Conservation (phyloP, 768 basidiomycete species). For the Gymnopilus junonius region DNA sequence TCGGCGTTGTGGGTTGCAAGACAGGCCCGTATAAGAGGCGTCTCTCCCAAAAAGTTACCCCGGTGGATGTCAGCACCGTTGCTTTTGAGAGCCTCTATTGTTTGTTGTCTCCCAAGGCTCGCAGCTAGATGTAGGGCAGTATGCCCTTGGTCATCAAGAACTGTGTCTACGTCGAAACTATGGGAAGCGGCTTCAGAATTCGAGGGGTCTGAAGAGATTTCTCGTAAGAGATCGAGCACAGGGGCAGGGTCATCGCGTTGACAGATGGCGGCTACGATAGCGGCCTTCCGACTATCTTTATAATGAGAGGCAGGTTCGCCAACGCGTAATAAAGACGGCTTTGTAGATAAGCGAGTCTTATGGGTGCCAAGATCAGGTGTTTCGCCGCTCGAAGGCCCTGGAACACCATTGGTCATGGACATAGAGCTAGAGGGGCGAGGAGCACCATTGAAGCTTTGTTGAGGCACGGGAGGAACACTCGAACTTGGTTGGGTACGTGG, state of each 20-base stretch:
- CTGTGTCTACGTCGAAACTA: slow-evolving; percentile 71
- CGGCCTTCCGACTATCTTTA: slow-evolving; percentile 59
- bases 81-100: slow-evolving; percentile 70
- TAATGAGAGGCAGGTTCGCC: slow-evolving; percentile 58
- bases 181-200: slow-evolving; percentile 32
- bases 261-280: slow-evolving; percentile 68
- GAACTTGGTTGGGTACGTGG: slow-evolving; percentile 34
- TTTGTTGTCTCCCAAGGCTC: slow-evolving; percentile 74
- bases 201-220: slow-evolving; percentile 53
- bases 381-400: slow-evolving; percentile 39
- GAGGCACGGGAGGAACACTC: slow-evolving; percentile 31
- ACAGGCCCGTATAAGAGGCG: slow-evolving; percentile 90
- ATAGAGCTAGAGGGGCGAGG: slow-evolving; percentile 52
- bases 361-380: slow-evolving; percentile 48
- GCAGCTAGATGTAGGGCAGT: slow-evolving; percentile 94
- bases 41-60: slow-evolving; percentile 94
- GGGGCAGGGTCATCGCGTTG: slow-evolving; percentile 68
- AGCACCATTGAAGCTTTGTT: slow-evolving; percentile 44
- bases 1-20: slow-evolving; percentile 89
- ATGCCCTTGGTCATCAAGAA: slow-evolving; percentile 94
- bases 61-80: slow-evolving; percentile 87
- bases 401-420: slow-evolving; percentile 43
- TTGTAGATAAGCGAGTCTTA: slow-evolving; percentile 68
- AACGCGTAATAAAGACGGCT: slow-evolving; percentile 55
- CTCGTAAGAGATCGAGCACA: slow-evolving; percentile 69